Conservation (phyloP, 495 filamentous ascomycete species). For the Daldinia childiae region DNA sequence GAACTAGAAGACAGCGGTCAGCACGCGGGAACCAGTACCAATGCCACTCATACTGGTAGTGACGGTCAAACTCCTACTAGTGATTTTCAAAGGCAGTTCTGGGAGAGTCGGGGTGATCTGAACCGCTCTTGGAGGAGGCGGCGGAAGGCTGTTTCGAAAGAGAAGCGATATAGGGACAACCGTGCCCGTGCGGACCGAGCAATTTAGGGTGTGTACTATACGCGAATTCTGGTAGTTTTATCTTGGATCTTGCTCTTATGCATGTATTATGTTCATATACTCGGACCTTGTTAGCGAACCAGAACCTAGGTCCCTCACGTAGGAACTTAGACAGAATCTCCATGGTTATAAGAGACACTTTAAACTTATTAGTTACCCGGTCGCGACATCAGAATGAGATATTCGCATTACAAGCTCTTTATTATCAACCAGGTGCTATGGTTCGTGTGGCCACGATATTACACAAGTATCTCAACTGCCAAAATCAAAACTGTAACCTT, state of each 20-base stretch:
- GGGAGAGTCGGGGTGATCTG: conserved; percentile 86
- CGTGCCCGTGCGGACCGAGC: conserved; percentile 64
- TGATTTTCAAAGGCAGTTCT: conserved; percentile 91
- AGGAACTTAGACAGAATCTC: background rate
- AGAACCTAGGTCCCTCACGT: too few species aligned
- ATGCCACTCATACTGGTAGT: conserved; percentile 12
- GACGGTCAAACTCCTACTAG: conserved; percentile 52
- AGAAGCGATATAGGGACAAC: conserved; percentile 87
- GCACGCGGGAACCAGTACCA: conserved; percentile 50
- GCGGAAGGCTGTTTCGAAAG: conserved; percentile 81
- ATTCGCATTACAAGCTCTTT: background rate
- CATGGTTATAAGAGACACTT: background rate
- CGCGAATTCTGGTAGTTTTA: background rate
- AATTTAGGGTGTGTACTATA: conserved; percentile 40
- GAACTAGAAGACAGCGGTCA: conserved; percentile 44
- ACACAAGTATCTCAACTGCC: background rate
- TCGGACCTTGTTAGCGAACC: too few species aligned
- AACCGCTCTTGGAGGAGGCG: conserved; percentile 92
- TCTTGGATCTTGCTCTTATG: too few species aligned
- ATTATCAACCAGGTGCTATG: background rate
- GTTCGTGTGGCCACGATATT: background rate
- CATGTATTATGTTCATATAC: too few species aligned
- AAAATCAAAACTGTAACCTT: background rate
- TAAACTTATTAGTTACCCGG: background rate
- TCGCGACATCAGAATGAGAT: background rate